Percentiles rank a stretch among this genome's conserved stretches.
phyloP scores from a whole-genome alignment of 371 early-diverging fungal genomes.

The Umbelopsis sp. region DNA sequence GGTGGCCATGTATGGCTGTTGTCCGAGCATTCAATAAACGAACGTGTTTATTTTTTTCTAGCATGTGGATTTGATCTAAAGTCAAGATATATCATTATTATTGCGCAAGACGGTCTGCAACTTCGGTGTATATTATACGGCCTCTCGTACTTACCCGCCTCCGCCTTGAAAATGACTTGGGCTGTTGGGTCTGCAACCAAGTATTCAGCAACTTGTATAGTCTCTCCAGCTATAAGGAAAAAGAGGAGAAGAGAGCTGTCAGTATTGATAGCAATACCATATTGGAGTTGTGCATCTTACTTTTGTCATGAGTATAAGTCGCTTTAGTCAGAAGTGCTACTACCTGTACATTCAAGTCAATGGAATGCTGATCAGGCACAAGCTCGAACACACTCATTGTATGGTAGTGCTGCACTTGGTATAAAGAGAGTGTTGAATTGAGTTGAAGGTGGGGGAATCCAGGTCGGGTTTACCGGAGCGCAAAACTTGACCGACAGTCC shows the following conservation, averaged over 20 bases:
- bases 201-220: conserved; percentile 3
- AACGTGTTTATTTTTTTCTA: not conserved
- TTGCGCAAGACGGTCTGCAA: not conserved
- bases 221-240: not conserved
- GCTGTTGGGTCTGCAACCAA: not conserved
- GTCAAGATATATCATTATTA: not conserved
- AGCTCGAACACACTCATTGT: conserved; percentile 3
- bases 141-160: not conserved
- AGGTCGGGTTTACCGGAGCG: not conserved
- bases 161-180: not conserved
- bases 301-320: not conserved
- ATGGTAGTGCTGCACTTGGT: not conserved
- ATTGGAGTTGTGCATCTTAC: not conserved
- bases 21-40: conserved; percentile 5
- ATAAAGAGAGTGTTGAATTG: too few relatives aligned
- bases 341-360: not conserved
- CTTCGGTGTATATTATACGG: too few relatives aligned
- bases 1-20: not conserved
- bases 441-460: not conserved
- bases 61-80: not conserved
- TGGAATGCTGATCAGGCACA: not conserved
- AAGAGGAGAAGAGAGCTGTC: not conserved
- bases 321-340: not conserved
- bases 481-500: not conserved
- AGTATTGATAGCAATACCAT: not conserved